A percentile compares a stretch with the other conserved stretches of the same genome.
These are phyloP conservation scores for Penicillium sp. DNA, from an alignment of 2,329 filamentous ascomycete genomes.

Conservation along the genomic window DNA sequence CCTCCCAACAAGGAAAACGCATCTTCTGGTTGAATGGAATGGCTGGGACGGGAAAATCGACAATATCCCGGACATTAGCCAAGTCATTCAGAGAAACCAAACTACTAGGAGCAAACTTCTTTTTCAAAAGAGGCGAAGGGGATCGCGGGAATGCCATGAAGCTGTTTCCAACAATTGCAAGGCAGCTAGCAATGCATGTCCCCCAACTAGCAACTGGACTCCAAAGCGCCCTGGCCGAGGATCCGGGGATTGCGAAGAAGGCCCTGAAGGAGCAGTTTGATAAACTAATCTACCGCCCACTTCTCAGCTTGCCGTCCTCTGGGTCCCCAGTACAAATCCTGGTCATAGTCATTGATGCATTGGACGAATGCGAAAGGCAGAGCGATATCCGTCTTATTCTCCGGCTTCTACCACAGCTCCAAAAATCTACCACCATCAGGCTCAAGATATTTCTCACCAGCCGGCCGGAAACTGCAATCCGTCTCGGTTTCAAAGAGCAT, in stretches of 20 bases:
- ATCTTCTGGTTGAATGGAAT: neutral
- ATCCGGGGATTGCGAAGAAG: slow-evolving; percentile 29
- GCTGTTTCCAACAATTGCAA: slow-evolving; percentile 18
- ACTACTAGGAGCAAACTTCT: neutral
- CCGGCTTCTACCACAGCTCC: slow-evolving; percentile 19
- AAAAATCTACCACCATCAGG: slow-evolving; percentile 12
- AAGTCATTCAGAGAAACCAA: neutral
- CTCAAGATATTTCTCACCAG: slow-evolving; percentile 30
- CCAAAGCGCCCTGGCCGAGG: slow-evolving; percentile 23
- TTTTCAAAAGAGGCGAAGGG: neutral
- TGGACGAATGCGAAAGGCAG: slow-evolving; percentile 31
- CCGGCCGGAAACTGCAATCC: slow-evolving; percentile 30
- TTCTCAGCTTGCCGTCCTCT: slow-evolving; percentile 10
- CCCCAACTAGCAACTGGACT: slow-evolving; percentile 28
- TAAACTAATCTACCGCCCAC: slow-evolving; percentile 28
- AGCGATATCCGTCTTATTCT: slow-evolving; percentile 24
- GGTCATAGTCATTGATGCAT: slow-evolving; percentile 22
- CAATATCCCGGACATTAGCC: neutral
- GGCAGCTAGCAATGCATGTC: slow-evolving; percentile 32
- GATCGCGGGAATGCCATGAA: neutral
- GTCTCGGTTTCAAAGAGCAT: slow-evolving; percentile 20
- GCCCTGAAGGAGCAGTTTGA: slow-evolving; percentile 30
- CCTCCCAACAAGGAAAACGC: neutral
- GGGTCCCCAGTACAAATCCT: neutral
- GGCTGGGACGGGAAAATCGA: neutral